phyloP scores from a whole-genome alignment of 495 filamentous ascomycete genomes.

The Aspergillus wentii region DNA sequence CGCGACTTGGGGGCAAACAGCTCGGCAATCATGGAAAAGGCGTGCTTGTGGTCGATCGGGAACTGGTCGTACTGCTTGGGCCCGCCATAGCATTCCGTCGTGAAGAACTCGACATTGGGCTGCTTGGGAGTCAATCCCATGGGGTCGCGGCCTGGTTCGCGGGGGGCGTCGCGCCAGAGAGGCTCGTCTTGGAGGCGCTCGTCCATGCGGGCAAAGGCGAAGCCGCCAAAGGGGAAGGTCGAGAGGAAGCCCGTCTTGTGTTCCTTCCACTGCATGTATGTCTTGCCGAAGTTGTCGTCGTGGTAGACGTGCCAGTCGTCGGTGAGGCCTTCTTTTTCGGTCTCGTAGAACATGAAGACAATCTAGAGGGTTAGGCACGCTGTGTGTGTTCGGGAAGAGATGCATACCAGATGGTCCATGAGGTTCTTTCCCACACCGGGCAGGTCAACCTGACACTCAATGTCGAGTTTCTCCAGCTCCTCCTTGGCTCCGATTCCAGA shows the following conservation, averaged over 20 bases:
- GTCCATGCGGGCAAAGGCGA: slow-evolving; percentile 48
- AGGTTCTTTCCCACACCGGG: slow-evolving; percentile 64
- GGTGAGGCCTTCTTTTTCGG: slow-evolving; percentile 35
- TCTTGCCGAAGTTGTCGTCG: slow-evolving; percentile 30
- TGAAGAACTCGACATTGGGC: slow-evolving; percentile 49
- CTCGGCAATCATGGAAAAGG: slow-evolving; percentile 39
- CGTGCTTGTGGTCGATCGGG: slow-evolving; percentile 35
- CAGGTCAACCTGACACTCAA: slow-evolving; percentile 48
- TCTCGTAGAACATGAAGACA: slow-evolving; percentile 47
- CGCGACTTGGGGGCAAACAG: slow-evolving; percentile 35
- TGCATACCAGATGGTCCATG: slow-evolving; percentile 50
- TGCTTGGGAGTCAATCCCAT: slow-evolving; percentile 45
- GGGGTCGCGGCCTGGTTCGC: slow-evolving; percentile 42
- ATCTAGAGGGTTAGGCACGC: slow-evolving; percentile 16
- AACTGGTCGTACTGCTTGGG: slow-evolving; percentile 45
- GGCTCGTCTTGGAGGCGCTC: slow-evolving; percentile 41
- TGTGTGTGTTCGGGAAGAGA: too few species aligned
- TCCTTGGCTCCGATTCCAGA: slow-evolving; percentile 53
- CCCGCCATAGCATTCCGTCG: slow-evolving; percentile 48
- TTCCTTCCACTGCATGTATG: slow-evolving; percentile 43
- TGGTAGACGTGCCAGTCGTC: slow-evolving; percentile 36
- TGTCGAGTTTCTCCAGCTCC: slow-evolving; percentile 43
- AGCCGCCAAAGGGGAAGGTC: slow-evolving; percentile 48
- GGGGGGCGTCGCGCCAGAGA: slow-evolving; percentile 35
- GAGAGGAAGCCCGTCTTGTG: slow-evolving; percentile 46